Evolutionary conservation across 1,284 basidiomycete genomes (phyloP), one percentile per base, ranked within the genome.

Genomic region (Fomitopsis betulina): DNA sequence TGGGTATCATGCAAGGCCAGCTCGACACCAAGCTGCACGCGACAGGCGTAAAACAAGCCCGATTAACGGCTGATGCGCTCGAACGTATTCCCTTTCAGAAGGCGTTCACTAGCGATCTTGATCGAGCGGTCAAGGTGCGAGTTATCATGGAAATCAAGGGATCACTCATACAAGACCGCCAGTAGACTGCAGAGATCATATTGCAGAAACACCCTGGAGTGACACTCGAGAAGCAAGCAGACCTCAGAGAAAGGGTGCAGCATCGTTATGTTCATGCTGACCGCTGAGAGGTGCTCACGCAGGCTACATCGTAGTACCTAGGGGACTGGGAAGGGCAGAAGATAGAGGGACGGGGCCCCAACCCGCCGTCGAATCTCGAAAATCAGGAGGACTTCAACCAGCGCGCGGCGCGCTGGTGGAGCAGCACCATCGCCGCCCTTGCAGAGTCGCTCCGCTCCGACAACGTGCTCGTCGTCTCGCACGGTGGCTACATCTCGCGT

Each of bases 1-100:
- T 73, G 10, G 75, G 75, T 27, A 82, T 87, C 59, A 80, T 89
- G 52, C 89, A 91, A 74, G 89, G 89, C 45, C 89, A 91, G 5
- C 65, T 82, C 58, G 86, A 91, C 70, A 85, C 84, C 13, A 62
- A 69, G 33, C 73, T 91, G 63, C 89, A 91, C 64, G 78, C 75
- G 9, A 71, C 69, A 2, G 89, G 89, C 10, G 57, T 77, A 53
- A 70, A 73, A 56, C 88, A 91, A 69, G 85, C 86, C 15, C 66
- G 65, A 59, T 70, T 78, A 58, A 79, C 83, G 6, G 86, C 79
- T 3, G 71, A 78, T 58, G 79, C 77, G 43, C 70, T 91, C 58
- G 76, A 77, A 67, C 67, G 71, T 21, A 69, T 83, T 9, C 72
- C 72, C 10, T 86, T 91, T 62, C 76, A 74, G 37, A 68, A 68